Evolutionary conservation across 2,329 filamentous ascomycete genomes (phyloP).

Genomic region (Fusarium guadeloupense): DNA sequence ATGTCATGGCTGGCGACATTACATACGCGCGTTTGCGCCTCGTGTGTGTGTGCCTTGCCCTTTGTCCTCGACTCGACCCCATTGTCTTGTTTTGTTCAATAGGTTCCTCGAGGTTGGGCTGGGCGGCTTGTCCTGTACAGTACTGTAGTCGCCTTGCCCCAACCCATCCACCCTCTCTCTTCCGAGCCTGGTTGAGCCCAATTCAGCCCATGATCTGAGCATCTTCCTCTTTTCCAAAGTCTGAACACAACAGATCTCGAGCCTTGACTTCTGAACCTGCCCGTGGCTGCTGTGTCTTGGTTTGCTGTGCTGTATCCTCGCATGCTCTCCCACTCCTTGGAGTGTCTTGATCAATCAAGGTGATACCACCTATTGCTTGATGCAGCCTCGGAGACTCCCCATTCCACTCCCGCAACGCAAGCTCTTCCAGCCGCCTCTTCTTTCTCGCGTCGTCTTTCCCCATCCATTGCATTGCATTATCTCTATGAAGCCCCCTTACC

Average conservation of each 20-base stretch:
- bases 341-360: slow-evolving; percentile 48
- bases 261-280: slow-evolving; percentile 14
- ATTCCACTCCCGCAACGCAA: slow-evolving; percentile 45
- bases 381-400: slow-evolving; percentile 47
- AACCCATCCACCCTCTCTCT: slow-evolving; percentile 21
- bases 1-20: slow-evolving; percentile 5
- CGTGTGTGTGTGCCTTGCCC: slow-evolving; percentile 26
- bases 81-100: slow-evolving; percentile 15
- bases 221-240: slow-evolving; percentile 18
- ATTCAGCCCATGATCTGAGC: slow-evolving; percentile 37
- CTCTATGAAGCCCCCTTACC: slow-evolving; percentile 52
- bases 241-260: slow-evolving; percentile 32
- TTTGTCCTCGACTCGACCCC: slow-evolving; percentile 20
- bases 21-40: slow-evolving; percentile 34
- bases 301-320: slow-evolving; percentile 30
- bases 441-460: slow-evolving; percentile 46
- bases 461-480: slow-evolving; percentile 47
- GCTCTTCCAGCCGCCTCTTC: slow-evolving; percentile 42
- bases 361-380: slow-evolving; percentile 49
- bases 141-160: slow-evolving; percentile 31
- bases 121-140: slow-evolving; percentile 23
- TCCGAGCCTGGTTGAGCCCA: slow-evolving; percentile 30
- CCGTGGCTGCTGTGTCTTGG: slow-evolving; percentile 31
- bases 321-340: slow-evolving; percentile 42
- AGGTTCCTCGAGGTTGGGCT: slow-evolving; percentile 28